Conservation (phyloP, 2,329 filamentous ascomycete genomes). For the Cephalotrichum gorgonifer region DNA sequence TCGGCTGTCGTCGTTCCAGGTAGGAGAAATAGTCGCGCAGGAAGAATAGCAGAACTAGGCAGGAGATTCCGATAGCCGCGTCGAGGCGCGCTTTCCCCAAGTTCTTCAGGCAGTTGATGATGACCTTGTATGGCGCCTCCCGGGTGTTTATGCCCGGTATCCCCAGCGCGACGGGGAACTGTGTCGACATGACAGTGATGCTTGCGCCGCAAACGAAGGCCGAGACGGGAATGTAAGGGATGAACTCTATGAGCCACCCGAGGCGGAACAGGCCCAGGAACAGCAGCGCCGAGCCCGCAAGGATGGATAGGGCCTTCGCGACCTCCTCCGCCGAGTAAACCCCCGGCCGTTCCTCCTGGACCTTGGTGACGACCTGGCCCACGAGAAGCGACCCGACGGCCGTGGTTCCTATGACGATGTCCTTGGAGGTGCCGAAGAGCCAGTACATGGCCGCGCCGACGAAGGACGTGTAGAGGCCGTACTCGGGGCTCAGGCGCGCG, state of each 20-base stretch:
- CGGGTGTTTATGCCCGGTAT: slow-evolving; percentile 32
- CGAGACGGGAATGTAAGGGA: slow-evolving; percentile 37
- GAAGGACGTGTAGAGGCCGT: slow-evolving; percentile 72
- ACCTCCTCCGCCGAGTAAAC: slow-evolving; percentile 26
- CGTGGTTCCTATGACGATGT: slow-evolving; percentile 70
- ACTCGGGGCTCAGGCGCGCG: slow-evolving; percentile 57
- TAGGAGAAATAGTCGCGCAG: slow-evolving; percentile 50
- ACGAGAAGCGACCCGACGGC: slow-evolving; percentile 41
- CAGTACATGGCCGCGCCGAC: slow-evolving; percentile 73
- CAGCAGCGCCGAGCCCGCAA: slow-evolving; percentile 31
- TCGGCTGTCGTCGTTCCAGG: slow-evolving; percentile 51
- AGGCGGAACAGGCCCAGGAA: slow-evolving; percentile 32
- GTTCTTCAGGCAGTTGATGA: slow-evolving; percentile 29
- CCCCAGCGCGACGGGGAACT: slow-evolving; percentile 32
- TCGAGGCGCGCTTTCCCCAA: slow-evolving; percentile 42
- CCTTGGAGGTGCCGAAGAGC: slow-evolving; percentile 77
- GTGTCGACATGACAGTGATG: slow-evolving; percentile 38
- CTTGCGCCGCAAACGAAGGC: slow-evolving; percentile 41
- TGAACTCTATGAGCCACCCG: slow-evolving; percentile 41
- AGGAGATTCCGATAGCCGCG: slow-evolving; percentile 63
- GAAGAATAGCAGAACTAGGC: slow-evolving; percentile 54
- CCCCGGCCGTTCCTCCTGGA: slow-evolving; percentile 22
- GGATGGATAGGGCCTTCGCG: slow-evolving; percentile 31
- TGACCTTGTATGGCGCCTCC: slow-evolving; percentile 31
- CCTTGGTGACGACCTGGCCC: slow-evolving; percentile 31